Percentiles rank a stretch among this genome's conserved stretches.
Conservation (phyloP, 2,329 filamentous ascomycete genomes). For the Cryphonectria radicalis region DNA sequence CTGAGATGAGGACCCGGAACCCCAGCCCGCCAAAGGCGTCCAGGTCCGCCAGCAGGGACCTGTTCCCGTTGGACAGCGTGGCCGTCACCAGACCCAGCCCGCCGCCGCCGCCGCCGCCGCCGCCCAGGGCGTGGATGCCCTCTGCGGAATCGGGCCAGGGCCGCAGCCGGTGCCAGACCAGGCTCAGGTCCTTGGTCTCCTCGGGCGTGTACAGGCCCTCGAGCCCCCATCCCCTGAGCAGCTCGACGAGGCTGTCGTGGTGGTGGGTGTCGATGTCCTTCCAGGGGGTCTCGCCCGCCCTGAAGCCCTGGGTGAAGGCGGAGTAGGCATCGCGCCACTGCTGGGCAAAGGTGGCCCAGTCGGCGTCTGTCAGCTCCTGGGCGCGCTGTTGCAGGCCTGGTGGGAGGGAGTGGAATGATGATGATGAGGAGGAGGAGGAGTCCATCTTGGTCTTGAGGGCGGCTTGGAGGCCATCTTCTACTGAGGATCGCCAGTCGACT, state of each 20-base stretch:
- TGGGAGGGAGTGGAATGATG: conserved; percentile 46
- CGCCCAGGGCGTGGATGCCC: not conserved
- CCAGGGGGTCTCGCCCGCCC: conserved; percentile 56
- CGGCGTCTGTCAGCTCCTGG: conserved; percentile 53
- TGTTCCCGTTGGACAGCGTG: conserved; percentile 78
- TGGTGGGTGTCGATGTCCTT: conserved; percentile 76
- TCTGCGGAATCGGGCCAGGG: conserved; percentile 68
- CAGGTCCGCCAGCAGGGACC: conserved; percentile 68
- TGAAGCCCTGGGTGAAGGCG: conserved; percentile 60
- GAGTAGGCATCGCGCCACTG: conserved; percentile 72
- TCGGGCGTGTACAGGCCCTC: conserved; percentile 62
- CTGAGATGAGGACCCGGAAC: conserved; percentile 67
- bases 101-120: too few species aligned
- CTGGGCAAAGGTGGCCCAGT: conserved; percentile 70
- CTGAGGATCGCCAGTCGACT: conserved; percentile 75
- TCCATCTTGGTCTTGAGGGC: conserved; percentile 55
- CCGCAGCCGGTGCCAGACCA: conserved; percentile 72
- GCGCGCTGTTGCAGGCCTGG: conserved; percentile 52
- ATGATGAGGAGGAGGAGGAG: conserved; percentile 42
- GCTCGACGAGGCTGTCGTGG: conserved; percentile 60
- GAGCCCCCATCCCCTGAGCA: conserved; percentile 62
- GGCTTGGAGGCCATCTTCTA: conserved; percentile 59
- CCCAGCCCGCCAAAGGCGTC: conserved; percentile 59
- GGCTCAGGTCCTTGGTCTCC: conserved; percentile 66
- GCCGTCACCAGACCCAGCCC: conserved; percentile 54